Base-by-base conservation (phyloP, 2,329 filamentous ascomycete genomes). In the Didymella pinodella region DNA sequence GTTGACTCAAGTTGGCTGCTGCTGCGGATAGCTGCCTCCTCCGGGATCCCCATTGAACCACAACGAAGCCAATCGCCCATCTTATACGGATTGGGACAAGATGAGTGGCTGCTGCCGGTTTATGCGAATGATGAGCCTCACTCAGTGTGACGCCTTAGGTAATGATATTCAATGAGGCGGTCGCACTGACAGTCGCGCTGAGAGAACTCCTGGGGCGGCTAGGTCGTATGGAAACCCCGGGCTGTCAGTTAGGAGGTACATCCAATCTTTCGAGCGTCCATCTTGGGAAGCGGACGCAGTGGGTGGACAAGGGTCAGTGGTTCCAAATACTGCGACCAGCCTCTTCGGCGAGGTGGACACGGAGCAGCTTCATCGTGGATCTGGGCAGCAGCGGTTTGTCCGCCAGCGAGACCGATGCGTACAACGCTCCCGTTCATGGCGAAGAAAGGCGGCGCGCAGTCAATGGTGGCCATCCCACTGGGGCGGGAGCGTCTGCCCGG, bases 191-290 rank as follows among this genome's bases (percentile, higher is more conserved):
- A 50, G 53, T 55, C 49, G 40, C 55, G 43, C 14, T 45, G 28
- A 20, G 26, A 43, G 54, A 48, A 48, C 16, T 57, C 34, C 44
- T 36, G 54, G 48, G 53, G 56, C 55, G 57, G 59, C 49, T 64
- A 61, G 62, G 46, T 60, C 54, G 62, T 68, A 65, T 65, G 65
- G 66, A 46, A 46, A 41, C 43, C 66, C 67, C 56, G 54, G 66
- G 36, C 31, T 66, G 67, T 70, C 68, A 70, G 47, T 48, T 45
- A 41, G 49, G 57, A 48, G 48, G 48, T 32, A 53, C 48, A 46
- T 44, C 54, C 36, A 51, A 54, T 20, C 48, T 40, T 57, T 55
- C 40, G 26, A 47, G 45, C 31, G 34, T 56, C 28, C 55, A 36
- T 25, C 43, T 36, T 51, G 40, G 45, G 47, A 51, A 28, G 56